A percentile compares a stretch with the other conserved stretches of the same genome.
These are phyloP conservation scores for Ambrosiella beaveri DNA, from an alignment of 2,329 filamentous ascomycete species.

Conservation along the genomic window DNA sequence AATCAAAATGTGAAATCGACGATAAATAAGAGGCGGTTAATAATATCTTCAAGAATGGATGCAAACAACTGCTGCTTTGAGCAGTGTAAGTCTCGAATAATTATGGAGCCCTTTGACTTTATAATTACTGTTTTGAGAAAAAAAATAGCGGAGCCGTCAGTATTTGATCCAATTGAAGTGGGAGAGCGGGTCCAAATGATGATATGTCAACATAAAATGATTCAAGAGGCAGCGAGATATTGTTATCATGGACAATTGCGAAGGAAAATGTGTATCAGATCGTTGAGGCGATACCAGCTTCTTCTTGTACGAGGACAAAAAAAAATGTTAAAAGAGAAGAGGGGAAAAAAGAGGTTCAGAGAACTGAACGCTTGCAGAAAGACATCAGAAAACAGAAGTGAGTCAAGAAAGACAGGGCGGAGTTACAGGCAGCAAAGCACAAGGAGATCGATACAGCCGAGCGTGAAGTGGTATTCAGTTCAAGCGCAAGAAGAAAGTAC, in stretches of 20 bases:
- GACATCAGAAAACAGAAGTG: neutral
- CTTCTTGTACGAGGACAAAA: neutral
- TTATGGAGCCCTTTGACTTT: neutral
- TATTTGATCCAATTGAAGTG: neutral
- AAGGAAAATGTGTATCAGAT: too few species aligned
- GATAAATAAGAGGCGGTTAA: neutral
- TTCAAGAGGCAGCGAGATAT: neutral
- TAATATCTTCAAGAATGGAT: neutral
- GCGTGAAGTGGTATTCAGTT: too few species aligned
- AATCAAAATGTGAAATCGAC: neutral
- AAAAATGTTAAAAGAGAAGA: neutral
- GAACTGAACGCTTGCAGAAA: neutral
- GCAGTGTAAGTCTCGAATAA: conserved; percentile 6
- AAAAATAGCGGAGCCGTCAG: conserved; percentile 3
- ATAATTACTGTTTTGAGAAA: conserved; percentile 7
- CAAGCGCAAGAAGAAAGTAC: neutral
- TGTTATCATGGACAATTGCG: too few species aligned
- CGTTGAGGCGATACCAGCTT: neutral
- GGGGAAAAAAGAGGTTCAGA: neutral
- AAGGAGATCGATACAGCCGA: too few species aligned
- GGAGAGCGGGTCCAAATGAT: neutral
- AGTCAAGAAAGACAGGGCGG: too few species aligned
- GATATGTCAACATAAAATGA: neutral
- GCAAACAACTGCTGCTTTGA: neutral
- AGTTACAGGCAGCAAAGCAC: too few species aligned